Base-by-base conservation (phyloP, 2,329 filamentous ascomycete genomes). In the Thyridium curvatum region DNA sequence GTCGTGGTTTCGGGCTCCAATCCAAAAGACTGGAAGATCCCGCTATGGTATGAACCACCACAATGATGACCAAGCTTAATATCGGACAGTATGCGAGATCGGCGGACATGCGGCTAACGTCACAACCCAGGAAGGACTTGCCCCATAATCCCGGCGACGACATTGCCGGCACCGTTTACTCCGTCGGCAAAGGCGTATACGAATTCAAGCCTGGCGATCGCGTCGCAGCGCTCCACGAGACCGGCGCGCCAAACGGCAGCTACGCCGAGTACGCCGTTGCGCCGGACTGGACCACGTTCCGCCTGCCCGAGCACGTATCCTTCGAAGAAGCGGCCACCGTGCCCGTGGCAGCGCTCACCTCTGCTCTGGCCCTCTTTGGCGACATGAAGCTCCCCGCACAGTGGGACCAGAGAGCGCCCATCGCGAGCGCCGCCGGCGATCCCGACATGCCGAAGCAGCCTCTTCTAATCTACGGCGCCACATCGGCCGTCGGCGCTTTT, bases 231-330 rank as follows among this genome's bases (percentile, higher is more conserved):
- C 71, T 70, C 37, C 69, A 72, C 40, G 60, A 75, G 44, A 79
- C 82, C 66, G 47, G 56, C 32, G 58, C 59, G 1, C 61, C 68
- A 0, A 52, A 65, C 29, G 79, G 79, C 3, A 68, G 64, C 8
- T 84, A 71, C 43, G 79, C 78, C 4, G 77, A 82, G 50, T 83
- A 82, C 46, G 72, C 76, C 3, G 56, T 82, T 10, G 69, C 71
- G 0, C 71, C 64, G 56, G 64, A 68, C 28, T 64, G 73, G 47
- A 75, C 75, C 0, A 79, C 76, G 0, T 79, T 80, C 50, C 71
- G 70, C 46, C 59, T 79, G 14, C 71, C 75, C 0, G 44, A 60
- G 26, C 54, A 62, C 14, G 63, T 64, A 3, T 65, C 61, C 15
- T 78, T 74, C 38, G 72, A 79, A 47, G 51, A 67, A 45, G 66